These are phyloP conservation scores for Termitomyces sp. DNA, from an alignment of 768 basidiomycete genomes.

Conservation along the genomic window DNA sequence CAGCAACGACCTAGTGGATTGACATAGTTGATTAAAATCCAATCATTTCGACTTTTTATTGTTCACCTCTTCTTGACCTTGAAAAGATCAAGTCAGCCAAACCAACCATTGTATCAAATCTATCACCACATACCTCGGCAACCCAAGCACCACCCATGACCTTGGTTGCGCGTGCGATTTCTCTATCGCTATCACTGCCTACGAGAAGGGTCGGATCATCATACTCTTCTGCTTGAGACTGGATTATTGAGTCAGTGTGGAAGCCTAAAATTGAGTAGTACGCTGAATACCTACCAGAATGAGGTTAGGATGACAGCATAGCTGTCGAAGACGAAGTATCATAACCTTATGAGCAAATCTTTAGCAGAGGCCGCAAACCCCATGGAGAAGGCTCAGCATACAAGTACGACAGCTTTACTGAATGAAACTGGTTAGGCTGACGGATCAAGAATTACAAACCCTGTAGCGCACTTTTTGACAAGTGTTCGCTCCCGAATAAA, in stretches of 20 bases:
- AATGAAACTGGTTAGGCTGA: not conserved
- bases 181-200: slow-evolving; percentile 45
- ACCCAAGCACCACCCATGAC: slow-evolving; percentile 39
- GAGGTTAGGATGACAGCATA: slow-evolving; percentile 70
- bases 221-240: slow-evolving; percentile 39
- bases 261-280: not conserved
- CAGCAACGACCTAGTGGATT: slow-evolving; percentile 34
- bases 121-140: slow-evolving; percentile 22
- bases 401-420: slow-evolving; percentile 46
- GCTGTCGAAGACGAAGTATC: slow-evolving; percentile 70
- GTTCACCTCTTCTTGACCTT: slow-evolving; percentile 33
- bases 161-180: slow-evolving; percentile 53
- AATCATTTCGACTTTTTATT: not conserved
- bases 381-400: slow-evolving; percentile 15
- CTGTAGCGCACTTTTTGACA: slow-evolving; percentile 56
- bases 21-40: not conserved
- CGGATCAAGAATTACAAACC: not conserved
- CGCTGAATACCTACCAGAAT: slow-evolving; percentile 44
- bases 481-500: slow-evolving; percentile 63
- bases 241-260: not conserved
- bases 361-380: not conserved
- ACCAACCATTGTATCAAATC: too few relatives aligned
- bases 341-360: slow-evolving; percentile 39
- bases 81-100: not conserved
- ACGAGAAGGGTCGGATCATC: slow-evolving; percentile 49